Base-by-base conservation (phyloP, 257 asterid species). In the Capsicum chinense region DNA sequence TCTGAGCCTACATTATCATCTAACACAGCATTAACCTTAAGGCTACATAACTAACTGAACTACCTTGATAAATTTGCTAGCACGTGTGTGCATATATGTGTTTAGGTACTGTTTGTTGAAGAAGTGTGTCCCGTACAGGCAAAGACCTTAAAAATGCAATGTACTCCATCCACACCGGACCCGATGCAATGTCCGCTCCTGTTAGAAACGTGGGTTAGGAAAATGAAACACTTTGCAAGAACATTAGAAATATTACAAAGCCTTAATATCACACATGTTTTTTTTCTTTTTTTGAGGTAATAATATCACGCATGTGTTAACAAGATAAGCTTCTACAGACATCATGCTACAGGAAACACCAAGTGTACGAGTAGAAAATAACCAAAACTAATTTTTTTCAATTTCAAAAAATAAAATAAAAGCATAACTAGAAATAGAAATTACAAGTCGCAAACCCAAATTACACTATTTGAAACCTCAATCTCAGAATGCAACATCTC, bases 141-240 rank as follows among this genome's bases (percentile, higher is more conserved):
- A 93, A 84, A 79, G 98, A 94, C 89, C 90, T 95, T 37, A 97
- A 89, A 88, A 92, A 95, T 47, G 98, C 91, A 88, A 92, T 88
- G 87, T 97, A 93, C 88, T 97, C 98, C 92, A 93, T 92, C 99
- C 98, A 97, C 73, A 97, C 92, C 67, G 99, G 98, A 76, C 99
- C 99, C 17, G 99, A 91, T 79, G 94, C 91, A 71, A 95, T 90
- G 88, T 95, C 99, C 85, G 93, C 92, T 83, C 99, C 99, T 96
- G 94, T 82, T 85, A 90, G 57, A 84, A 88, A 73, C 84, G 7
- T 71, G n/a, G 56, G 66, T 56, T 26, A 52, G 60, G 62, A 82
- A 70, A 63, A 48, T 69, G 81, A 83, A 52, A 19, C 16, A 83
- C 17, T 58, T 42, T 5, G 44, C 58, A 19, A 74, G 59, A 83